Evolutionary conservation across 1,139 yeast species (phyloP).

Genomic region (Pichia sp.): DNA sequence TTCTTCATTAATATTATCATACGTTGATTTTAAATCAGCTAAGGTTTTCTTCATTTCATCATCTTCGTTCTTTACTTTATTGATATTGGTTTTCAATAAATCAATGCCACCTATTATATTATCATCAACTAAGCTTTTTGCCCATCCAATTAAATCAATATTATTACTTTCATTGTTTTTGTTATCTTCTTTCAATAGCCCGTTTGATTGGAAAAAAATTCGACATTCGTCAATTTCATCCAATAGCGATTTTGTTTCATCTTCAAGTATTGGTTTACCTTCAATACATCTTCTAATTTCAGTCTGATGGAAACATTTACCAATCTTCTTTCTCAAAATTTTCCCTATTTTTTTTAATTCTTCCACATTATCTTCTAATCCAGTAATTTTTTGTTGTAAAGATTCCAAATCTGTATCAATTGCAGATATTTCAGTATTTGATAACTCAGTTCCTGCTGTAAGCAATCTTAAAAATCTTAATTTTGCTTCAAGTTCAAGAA

Average conservation of each 20-base stretch:
- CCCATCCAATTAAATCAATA: constrained; percentile 4
- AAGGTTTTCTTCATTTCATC: no score
- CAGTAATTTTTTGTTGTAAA: neutral
- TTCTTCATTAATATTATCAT: neutral
- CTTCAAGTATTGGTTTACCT: constrained; percentile 13
- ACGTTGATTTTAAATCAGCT: no score
- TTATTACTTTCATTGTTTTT: neutral
- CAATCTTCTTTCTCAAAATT: constrained; percentile 14
- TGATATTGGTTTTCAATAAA: constrained; percentile 3
- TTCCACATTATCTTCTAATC: constrained; percentile 1
- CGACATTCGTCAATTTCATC: constrained; percentile 6
- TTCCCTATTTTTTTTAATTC: constrained; percentile 11
- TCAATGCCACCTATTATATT: constrained; percentile 4
- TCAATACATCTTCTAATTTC: constrained; percentile 17
- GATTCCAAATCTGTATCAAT: constrained; percentile 7
- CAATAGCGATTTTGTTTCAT: constrained; percentile 13
- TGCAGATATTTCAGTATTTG: constrained; percentile 27
- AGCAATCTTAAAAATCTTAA: constrained; percentile 49
- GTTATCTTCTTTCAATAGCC: constrained; percentile 4
- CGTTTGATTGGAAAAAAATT: constrained; percentile 19
- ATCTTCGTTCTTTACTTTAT: neutral
- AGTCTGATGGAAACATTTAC: constrained; percentile 14
- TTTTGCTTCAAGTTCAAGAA: constrained; percentile 62
- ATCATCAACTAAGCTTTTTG: constrained; percentile 3
- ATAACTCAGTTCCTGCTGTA: constrained; percentile 32